Evolutionary conservation across 2,329 filamentous ascomycete species (phyloP), one percentile per base, ranked within the genome.

Genomic region (Cladosporium halotolerans): DNA sequence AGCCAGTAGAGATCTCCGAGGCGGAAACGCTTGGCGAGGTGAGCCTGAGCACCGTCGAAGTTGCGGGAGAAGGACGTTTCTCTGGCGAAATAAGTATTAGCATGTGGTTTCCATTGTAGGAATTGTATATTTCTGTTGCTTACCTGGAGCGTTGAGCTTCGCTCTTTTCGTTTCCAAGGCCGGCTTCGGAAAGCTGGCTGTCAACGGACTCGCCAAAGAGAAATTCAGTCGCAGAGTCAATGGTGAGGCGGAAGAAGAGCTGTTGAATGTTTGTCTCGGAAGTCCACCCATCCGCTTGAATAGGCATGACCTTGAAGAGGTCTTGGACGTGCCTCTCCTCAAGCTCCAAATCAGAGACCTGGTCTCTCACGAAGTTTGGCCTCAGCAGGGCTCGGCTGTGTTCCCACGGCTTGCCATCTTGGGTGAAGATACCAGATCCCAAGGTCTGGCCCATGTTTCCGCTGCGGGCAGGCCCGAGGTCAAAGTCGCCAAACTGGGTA

Each of bases 161-260:
- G 3, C 52, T 38, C n/a, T 67, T 64, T 23, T 68, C 61, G 6
- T 47, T 56, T 11, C 50, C 46, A 31, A 63, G 13, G 53, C 55
- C 63, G 61, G 67, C 59, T 60, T 68, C 57, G 63, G 65, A 39
- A 54, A 72, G 58, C 65, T 69, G 60, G 62, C 70, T 57, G 64
- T 66, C 60, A 3, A 70, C 64, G 8, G 62, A 73, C 54, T 75
- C 69, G 56, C 75, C 73, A 60, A 76, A 76, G 5, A 77, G 65
- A 55, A 78, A 77, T 41, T 77, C 74, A 2, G 73, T 76, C 0
- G 75, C 73, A n/a, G 72, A 69, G 56, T 78, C 75, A 53, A 78
- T 72, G 1, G 75, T 77, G 9, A 76, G 56, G n/a, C 69, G 65
- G 67, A 77, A 77, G 66, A 78, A 76, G 11, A 76, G 66, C 10